phyloP scores from a whole-genome alignment of 2,329 filamentous ascomycete genomes.

The Clonostachys sp. region DNA sequence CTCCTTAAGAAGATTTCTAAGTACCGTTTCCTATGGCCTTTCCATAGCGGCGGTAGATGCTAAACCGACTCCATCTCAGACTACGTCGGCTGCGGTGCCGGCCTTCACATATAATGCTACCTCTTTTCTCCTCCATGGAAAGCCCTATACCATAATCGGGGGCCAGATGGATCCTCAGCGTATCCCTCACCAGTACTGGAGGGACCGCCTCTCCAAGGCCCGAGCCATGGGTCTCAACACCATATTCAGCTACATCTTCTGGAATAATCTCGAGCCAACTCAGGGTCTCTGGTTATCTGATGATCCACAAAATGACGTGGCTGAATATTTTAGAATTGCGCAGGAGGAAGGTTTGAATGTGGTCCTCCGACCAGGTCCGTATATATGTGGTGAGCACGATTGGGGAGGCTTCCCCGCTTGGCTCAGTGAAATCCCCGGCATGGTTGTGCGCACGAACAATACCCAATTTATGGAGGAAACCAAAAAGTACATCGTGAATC shows the following conservation, averaged over 20 bases:
- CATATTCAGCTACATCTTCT: conserved; percentile 52
- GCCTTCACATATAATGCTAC: conserved; percentile 30
- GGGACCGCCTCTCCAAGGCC: conserved; percentile 65
- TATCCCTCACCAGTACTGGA: conserved; percentile 40
- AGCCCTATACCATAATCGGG: conserved; percentile 35
- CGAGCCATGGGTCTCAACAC: conserved; percentile 76
- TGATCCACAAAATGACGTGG: conserved; percentile 26
- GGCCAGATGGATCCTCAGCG: conserved; percentile 47
- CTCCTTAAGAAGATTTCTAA: too few relatives aligned
- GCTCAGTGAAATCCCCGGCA: conserved; percentile 30
- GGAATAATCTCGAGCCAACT: conserved; percentile 39
- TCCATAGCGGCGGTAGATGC: too few relatives aligned
- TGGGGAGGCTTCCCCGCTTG: conserved; percentile 44
- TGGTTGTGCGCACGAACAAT: conserved; percentile 9
- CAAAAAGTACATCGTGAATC: too few relatives aligned
- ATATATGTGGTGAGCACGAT: conserved; percentile 42
- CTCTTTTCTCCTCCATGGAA: conserved; percentile 31
- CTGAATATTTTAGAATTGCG: conserved; percentile 20
- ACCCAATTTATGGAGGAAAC: too few relatives aligned
- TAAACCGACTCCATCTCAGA: too few relatives aligned
- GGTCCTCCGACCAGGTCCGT: conserved; percentile 39
- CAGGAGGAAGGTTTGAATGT: conserved; percentile 35
- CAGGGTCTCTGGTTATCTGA: conserved; percentile 29
- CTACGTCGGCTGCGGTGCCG: too few relatives aligned
- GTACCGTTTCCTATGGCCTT: too few relatives aligned